Percentiles rank a stretch among this genome's conserved stretches.
These are phyloP conservation scores for Arthrobotrys conoides DNA, from an alignment of 2,329 filamentous ascomycete genomes.

Conservation along the genomic window DNA sequence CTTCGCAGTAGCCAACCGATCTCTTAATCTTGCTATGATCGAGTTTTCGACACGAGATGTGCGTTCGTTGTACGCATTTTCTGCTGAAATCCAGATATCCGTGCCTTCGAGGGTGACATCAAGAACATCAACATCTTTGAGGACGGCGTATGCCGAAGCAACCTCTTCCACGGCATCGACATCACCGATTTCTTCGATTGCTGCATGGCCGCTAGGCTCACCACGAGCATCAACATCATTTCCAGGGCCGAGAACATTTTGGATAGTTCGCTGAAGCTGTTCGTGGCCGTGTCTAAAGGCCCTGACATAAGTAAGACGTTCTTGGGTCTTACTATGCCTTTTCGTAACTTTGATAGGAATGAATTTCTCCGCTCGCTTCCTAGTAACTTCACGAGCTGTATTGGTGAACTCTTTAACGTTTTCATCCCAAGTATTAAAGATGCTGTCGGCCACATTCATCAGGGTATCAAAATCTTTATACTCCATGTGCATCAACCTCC, in stretches of 20 bases:
- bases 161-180: constrained; percentile 98
- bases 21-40: constrained; percentile 92
- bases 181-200: constrained; percentile 95
- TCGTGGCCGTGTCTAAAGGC: constrained; percentile 98
- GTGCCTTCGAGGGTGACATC: constrained; percentile 93
- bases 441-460: constrained; percentile 85
- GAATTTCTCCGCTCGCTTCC: constrained; percentile 95
- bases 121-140: constrained; percentile 94
- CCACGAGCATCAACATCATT: constrained; percentile 65
- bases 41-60: constrained; percentile 98
- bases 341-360: constrained; percentile 97
- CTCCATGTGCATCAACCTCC: constrained; percentile 89
- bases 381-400: constrained; percentile 92
- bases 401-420: constrained; percentile 98
- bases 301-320: constrained; percentile 90
- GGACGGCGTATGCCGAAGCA: constrained; percentile 89
- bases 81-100: constrained; percentile 90
- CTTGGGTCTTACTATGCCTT: constrained; percentile 88
- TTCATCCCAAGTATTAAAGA: constrained; percentile 95
- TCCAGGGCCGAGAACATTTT: constrained; percentile 91
- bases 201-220: constrained; percentile 74
- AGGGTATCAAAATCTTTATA: constrained; percentile 89
- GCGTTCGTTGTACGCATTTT: constrained; percentile 96
- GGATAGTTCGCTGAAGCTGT: constrained; percentile 94
- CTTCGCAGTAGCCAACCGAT: constrained; percentile 93